A percentile compares a stretch with the other conserved stretches of the same genome.
Conservation (phyloP, 148 eudicot genomes). For the Rhododendron mucronatum region DNA sequence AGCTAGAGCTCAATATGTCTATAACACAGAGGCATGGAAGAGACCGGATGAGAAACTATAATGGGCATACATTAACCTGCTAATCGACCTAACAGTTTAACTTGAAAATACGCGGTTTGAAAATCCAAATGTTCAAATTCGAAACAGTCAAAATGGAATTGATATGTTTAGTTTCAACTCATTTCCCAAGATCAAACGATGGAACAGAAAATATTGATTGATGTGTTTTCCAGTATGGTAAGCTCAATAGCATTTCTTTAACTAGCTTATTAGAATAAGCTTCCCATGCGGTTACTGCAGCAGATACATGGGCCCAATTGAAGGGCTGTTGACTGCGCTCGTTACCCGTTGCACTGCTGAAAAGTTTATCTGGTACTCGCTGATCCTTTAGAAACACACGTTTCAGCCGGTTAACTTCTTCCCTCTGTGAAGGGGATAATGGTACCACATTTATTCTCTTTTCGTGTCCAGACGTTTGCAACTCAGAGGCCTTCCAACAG, state of each 20-base stretch:
- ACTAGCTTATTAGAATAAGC: slow-evolving; percentile 44
- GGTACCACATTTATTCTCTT: slow-evolving; percentile 19
- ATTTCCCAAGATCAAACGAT: background rate
- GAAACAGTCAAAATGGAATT: background rate
- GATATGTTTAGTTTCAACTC: background rate
- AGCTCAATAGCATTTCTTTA: slow-evolving; percentile 38
- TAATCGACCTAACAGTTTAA: background rate
- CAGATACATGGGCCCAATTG: slow-evolving; percentile 47
- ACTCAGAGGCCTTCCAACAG: slow-evolving; percentile 45
- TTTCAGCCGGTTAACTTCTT: slow-evolving; percentile 29
- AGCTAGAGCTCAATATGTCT: background rate
- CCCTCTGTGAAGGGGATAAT: slow-evolving; percentile 41
- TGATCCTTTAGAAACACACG: slow-evolving; percentile 32
- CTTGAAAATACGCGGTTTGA: background rate
- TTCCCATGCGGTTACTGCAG: slow-evolving; percentile 54
- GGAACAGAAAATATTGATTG: slow-evolving; percentile 45
- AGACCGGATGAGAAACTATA: background rate
- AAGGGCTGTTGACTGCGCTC: slow-evolving; percentile 19
- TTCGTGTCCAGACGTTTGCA: slow-evolving; percentile 17
- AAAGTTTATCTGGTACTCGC: slow-evolving; percentile 31
- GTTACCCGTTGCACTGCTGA: background rate
- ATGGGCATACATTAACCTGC: background rate
- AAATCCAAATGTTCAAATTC: background rate
- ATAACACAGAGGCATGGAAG: background rate
- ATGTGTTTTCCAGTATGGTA: slow-evolving; percentile 61